These are phyloP conservation scores for Coemansia sp. DNA, from an alignment of 192 early-diverging fungal species.

Conservation along the genomic window DNA sequence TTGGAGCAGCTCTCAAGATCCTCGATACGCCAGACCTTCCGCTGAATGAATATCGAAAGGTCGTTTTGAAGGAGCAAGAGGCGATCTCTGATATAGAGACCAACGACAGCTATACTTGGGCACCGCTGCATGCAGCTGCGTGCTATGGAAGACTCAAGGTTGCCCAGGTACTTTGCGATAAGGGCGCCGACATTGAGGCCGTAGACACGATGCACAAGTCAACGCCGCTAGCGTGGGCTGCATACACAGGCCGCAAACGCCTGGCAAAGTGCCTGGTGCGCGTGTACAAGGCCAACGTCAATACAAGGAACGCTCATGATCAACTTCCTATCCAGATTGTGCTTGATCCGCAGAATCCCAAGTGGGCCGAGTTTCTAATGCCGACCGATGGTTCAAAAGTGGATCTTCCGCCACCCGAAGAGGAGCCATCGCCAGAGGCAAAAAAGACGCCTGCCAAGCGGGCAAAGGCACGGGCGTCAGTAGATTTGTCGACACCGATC, in stretches of 20 bases:
- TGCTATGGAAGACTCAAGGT: conserved; percentile 76
- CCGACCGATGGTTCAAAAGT: conserved; percentile 48
- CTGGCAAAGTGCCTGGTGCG: conserved; percentile 72
- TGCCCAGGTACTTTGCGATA: conserved; percentile 65
- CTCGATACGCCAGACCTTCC: conserved; percentile 35
- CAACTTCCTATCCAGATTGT: conserved; percentile 83
- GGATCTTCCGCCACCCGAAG: conserved; percentile 23
- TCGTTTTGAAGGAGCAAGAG: conserved; percentile 50
- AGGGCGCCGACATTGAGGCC: conserved; percentile 77
- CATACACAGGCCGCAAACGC: conserved; percentile 72
- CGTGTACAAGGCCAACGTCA: conserved; percentile 71
- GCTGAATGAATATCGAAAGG: conserved; percentile 40
- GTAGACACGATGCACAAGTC: conserved; percentile 83
- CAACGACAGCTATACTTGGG: conserved; percentile 76
- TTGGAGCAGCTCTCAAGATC: conserved; percentile 28
- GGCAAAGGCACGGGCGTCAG: conserved; percentile 13
- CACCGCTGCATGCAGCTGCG: conserved; percentile 79
- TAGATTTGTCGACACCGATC: not conserved
- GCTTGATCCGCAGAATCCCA: conserved; percentile 58
- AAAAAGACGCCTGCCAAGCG: conserved; percentile 27
- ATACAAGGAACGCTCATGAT: conserved; percentile 72
- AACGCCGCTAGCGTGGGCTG: conserved; percentile 88
- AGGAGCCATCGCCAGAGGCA: conserved; percentile 19
- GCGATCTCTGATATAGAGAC: conserved; percentile 50
- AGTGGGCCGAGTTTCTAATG: conserved; percentile 53